phyloP scores from a whole-genome alignment of 805 yeast species.

The Ogataea trehaloabstinens region DNA sequence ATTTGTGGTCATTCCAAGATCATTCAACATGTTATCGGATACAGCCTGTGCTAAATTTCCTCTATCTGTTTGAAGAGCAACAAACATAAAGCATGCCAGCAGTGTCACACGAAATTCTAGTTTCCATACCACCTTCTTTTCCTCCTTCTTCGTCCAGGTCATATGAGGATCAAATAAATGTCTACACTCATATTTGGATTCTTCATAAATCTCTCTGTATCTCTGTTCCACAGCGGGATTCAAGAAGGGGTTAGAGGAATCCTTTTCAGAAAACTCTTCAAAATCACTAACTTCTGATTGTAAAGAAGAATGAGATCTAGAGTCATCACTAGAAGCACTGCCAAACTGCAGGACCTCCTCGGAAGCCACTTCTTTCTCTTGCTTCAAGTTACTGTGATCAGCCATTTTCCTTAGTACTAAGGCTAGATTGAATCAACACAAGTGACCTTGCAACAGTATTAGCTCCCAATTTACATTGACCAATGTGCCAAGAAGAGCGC shows the following conservation, averaged over 20 bases:
- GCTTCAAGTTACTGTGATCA: not conserved
- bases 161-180: constrained; percentile 56
- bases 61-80: constrained; percentile 58
- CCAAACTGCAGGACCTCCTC: not conserved
- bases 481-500: too few relatives aligned
- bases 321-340: not conserved
- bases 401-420: not conserved
- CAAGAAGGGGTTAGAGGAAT: constrained; percentile 33
- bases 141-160: constrained; percentile 54
- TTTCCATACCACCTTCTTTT: constrained; percentile 45
- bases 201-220: constrained; percentile 46
- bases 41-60: constrained; percentile 54
- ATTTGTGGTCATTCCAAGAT: constrained; percentile 51
- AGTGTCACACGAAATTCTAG: constrained; percentile 55
- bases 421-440: not conserved
- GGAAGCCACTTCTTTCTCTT: not conserved
- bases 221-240: constrained; percentile 48
- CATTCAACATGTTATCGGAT: constrained; percentile 53
- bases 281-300: not conserved
- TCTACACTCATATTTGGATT: constrained; percentile 52
- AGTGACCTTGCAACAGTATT: too few relatives aligned
- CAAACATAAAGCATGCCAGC: constrained; percentile 59
- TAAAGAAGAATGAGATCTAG: not conserved
- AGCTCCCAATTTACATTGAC: too few relatives aligned
- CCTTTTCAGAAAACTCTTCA: not conserved